These are phyloP conservation scores for Pseudocercospora vitis DNA, from an alignment of 2,329 filamentous ascomycete genomes.

Conservation along the genomic window DNA sequence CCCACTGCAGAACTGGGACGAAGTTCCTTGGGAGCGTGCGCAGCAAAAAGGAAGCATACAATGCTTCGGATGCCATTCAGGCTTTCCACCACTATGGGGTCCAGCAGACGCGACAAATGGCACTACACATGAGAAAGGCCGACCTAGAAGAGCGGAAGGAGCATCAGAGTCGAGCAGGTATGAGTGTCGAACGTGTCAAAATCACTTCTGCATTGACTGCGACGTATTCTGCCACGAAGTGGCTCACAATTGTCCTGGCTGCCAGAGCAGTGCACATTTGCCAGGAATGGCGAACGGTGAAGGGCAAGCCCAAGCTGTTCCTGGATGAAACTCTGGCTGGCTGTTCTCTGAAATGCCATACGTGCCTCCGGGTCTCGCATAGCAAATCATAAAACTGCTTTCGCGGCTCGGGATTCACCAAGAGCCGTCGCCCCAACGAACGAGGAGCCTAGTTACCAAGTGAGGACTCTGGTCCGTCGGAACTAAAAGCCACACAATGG, in stretches of 20 bases:
- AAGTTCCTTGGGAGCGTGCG: conserved; percentile 4
- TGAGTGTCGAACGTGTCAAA: conserved; percentile 79
- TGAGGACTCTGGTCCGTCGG: no score
- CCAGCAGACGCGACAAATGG: conserved; percentile 25
- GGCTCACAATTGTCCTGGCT: conserved; percentile 93
- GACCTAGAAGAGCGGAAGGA: conserved; percentile 40
- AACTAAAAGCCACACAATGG: not conserved
- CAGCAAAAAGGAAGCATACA: conserved; percentile 43
- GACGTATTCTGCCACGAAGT: conserved; percentile 94
- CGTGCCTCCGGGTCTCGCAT: no score
- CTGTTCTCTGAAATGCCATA: no score
- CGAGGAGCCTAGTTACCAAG: no score
- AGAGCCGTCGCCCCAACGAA: no score
- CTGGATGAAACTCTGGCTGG: no score
- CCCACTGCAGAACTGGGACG: conserved; percentile 73
- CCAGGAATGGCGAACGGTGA: conserved; percentile 25
- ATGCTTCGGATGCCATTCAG: conserved; percentile 75
- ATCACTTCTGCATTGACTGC: conserved; percentile 97
- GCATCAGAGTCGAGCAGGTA: conserved; percentile 87
- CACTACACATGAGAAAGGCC: conserved; percentile 18
- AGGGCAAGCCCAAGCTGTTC: no score
- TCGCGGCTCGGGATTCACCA: no score
- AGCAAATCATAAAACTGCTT: no score
- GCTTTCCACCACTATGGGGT: conserved; percentile 61
- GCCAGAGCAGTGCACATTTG: conserved; percentile 53